Percentiles rank a stretch among this genome's conserved stretches.
Conservation (phyloP, 2,329 filamentous ascomycete genomes). For the Xylariaceae sp. region DNA sequence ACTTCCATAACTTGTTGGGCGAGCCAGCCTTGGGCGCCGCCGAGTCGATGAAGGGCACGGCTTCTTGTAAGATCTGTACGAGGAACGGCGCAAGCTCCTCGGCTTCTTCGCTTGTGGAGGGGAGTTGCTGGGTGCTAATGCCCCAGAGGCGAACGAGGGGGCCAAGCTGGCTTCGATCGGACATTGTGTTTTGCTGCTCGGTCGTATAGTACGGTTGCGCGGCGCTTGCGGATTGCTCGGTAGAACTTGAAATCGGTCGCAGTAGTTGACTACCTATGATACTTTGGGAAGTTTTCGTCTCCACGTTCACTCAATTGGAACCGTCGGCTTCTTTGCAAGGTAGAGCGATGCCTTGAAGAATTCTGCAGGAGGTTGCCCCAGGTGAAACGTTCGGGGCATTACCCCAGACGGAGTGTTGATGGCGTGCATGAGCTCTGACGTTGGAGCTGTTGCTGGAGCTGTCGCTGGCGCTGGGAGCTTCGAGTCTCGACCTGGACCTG, state of each 20-base stretch:
- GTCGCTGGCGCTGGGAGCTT: not conserved
- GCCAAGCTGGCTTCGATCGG: constrained; percentile 29
- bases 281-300: too few species aligned
- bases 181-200: constrained; percentile 15
- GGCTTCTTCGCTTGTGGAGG: constrained; percentile 31
- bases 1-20: constrained; percentile 40
- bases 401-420: too few species aligned
- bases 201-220: too few species aligned
- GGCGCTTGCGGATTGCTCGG: too few species aligned
- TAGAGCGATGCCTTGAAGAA: too few species aligned
- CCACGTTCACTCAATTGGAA: too few species aligned
- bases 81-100: constrained; percentile 49
- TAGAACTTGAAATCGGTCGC: too few species aligned
- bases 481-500: too few species aligned
- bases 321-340: too few species aligned
- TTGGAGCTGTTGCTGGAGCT: not conserved
- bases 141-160: constrained; percentile 53
- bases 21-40: constrained; percentile 40
- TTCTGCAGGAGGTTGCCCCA: too few species aligned
- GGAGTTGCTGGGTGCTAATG: constrained; percentile 43
- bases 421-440: not conserved
- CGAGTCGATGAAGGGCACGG: constrained; percentile 52
- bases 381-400: too few species aligned
- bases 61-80: constrained; percentile 50
- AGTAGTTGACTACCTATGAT: too few species aligned